Conservation (phyloP, 257 asterid genomes). For the Fraxinus anomala region DNA sequence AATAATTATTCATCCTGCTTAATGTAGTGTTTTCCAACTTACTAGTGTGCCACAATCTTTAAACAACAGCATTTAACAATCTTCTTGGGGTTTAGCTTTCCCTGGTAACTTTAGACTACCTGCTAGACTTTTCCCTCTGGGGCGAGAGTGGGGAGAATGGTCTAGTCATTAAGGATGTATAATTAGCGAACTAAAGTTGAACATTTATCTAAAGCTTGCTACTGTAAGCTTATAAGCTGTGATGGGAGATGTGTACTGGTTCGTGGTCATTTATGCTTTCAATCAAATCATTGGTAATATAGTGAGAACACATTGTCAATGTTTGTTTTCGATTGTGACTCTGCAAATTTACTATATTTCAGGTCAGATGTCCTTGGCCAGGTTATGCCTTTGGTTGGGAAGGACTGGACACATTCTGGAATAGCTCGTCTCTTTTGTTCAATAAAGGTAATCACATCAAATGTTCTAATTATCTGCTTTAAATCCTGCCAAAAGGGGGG, state of each 20-base stretch:
- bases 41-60: background rate
- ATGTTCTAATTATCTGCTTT: background rate
- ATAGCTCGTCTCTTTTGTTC: slow-evolving; percentile 97
- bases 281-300: background rate
- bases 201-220: slow-evolving; percentile 7
- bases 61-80: background rate
- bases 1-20: background rate
- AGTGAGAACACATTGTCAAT: background rate
- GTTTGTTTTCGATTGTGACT: background rate
- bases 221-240: slow-evolving; percentile 2
- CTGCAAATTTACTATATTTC: slow-evolving; percentile 24
- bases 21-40: background rate
- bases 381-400: slow-evolving; percentile 99
- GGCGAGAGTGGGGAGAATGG: slow-evolving; percentile 12
- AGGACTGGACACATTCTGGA: slow-evolving; percentile 99
- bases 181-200: background rate
- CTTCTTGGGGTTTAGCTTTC: background rate
- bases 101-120: background rate
- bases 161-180: slow-evolving; percentile 12
- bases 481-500: background rate
- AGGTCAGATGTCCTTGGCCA: slow-evolving; percentile 99
- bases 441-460: slow-evolving; percentile 67
- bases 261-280: background rate
- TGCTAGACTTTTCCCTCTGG: slow-evolving; percentile 5
- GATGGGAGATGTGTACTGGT: background rate